Evolutionary conservation across 2,329 filamentous ascomycete genomes (phyloP), one percentile per base, ranked within the genome.

Genomic region (Alternaria consortialis): DNA sequence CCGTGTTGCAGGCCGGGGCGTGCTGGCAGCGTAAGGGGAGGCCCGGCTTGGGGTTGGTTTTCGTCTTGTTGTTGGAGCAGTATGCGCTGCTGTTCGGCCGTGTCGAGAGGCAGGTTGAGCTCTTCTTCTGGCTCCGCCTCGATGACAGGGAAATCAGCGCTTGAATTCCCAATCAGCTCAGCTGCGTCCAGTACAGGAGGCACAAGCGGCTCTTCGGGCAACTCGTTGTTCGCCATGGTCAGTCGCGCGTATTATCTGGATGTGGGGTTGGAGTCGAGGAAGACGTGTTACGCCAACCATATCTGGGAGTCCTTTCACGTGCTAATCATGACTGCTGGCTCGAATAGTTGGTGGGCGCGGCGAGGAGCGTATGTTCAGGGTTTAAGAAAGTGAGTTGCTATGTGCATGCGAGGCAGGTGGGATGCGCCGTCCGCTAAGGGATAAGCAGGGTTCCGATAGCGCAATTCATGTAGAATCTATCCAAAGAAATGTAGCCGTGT

Each of bases 1-100:
- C 80, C 80, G 63, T 81, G 77, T 61, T 72, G 74, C 44, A 83
- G 69, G 7, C 71, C 68, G 12, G 80, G 82, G 32, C 81, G 78
- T 17, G 66, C 54, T 32, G 74, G 73, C 11, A 76, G 59, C 1
- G 76, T 67, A 20, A 68, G 61, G 32, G 65, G 64, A 51, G 69
- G 60, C 23, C 65, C 72, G 48, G 69, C 63, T 17, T 66, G 65
- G 42, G 64, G 46, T 20, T 57, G 62, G 32, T 39, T 27, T 20
- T 65, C 50, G 54, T 40, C 55, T 29, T 73, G 70, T 57, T 77
- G 66, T 57, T 77, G 66, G 60, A 73, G 61, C 15, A 74, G 55
- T 25, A 77, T 67, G 34, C 71, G 67, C 59, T 76, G 74, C 59
- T 74, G 75, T 43, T 74, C 76, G 43, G 74, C 75, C 5, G 78